Evolutionary conservation across 2,329 filamentous ascomycete species (phyloP), one percentile per base, ranked within the genome.

Genomic region (Trichoderma koningii): DNA sequence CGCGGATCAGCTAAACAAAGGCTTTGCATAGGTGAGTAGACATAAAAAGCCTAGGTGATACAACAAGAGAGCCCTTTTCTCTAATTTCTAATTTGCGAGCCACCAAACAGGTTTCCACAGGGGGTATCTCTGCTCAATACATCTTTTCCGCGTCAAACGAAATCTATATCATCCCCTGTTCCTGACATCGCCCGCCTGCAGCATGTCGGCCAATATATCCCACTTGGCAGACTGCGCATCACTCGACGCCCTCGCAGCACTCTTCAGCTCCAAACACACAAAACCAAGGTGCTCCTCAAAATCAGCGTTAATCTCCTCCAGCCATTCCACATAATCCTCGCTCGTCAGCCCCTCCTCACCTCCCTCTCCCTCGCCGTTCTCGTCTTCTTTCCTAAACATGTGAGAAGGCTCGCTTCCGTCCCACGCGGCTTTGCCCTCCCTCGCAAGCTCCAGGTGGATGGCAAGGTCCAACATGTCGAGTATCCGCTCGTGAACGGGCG

Each of bases 191-290:
- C 75, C 76, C 72, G 81, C 82, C 70, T 93, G 89, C 51, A 96
- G 76, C 80, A 89, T 90, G 75, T 96, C 92, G 0, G 90, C 92
- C 66, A 97, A 74, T 66, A 90, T 86, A 76, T 95, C 91, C 90
- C 93, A 94, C 73, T 88, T 86, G 38, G 84, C 72, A 71, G 82
- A 77, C 47, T 80, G 78, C 15, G 76, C 73, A 63, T 91, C 87
- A 30, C 87, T 87, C 55, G 90, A 89, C 41, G 89, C 90, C 70
- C 93, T 84, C 56, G 91, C 88, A 10, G 95, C 86, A 10, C 89
- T 89, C 62, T 89, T 85, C 68, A 97, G 74, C 0, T 91, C 92
- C 56, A 88, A 87, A 2, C 83, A 83, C 15, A 95, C 82, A 74
- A 96, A 96, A 0, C 83, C 80, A 30, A 93, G 72, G 55, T 90